Conservation (phyloP, 805 yeast species). For the Blastobotrys terrestris region DNA sequence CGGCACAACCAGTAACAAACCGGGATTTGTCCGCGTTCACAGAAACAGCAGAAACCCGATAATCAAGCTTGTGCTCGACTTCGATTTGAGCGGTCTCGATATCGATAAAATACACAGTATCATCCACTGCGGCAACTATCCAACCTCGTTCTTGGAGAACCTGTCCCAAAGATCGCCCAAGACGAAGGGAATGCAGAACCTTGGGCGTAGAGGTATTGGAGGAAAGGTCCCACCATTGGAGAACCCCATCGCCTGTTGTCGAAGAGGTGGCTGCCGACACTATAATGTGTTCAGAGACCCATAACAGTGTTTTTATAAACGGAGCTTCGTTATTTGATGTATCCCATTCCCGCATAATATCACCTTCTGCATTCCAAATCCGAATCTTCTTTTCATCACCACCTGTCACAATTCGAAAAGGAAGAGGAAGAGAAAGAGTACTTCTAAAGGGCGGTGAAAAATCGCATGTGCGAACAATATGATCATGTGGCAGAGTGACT, state of each 20-base stretch:
- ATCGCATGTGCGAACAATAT: slow-evolving; percentile 22
- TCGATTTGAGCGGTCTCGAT: slow-evolving; percentile 14
- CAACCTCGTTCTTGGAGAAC: slow-evolving; percentile 19
- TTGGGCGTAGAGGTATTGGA: slow-evolving; percentile 5
- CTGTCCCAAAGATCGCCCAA: slow-evolving; percentile 18
- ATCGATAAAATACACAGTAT: slow-evolving; percentile 19
- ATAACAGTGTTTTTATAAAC: slow-evolving; percentile 19
- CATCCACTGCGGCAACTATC: slow-evolving; percentile 23
- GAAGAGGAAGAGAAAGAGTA: neutral
- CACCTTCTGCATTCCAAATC: slow-evolving; percentile 20
- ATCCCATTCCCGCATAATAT: slow-evolving; percentile 19
- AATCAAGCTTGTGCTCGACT: slow-evolving; percentile 19
- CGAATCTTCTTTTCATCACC: slow-evolving; percentile 25
- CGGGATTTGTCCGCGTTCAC: slow-evolving; percentile 17
- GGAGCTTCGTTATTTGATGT: slow-evolving; percentile 10
- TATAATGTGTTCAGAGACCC: slow-evolving; percentile 19
- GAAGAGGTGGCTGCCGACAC: slow-evolving; percentile 16
- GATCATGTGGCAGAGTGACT: slow-evolving; percentile 17
- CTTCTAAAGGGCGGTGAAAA: slow-evolving; percentile 7
- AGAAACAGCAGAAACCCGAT: slow-evolving; percentile 24
- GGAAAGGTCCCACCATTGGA: slow-evolving; percentile 28
- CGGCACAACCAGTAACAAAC: slow-evolving; percentile 25
- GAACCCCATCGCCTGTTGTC: slow-evolving; percentile 13
- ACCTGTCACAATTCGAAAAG: slow-evolving; percentile 19
- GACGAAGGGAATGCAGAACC: slow-evolving; percentile 1